Conservation (phyloP, 1,139 yeast genomes). For the Casaregolazyma suthepensis region DNA sequence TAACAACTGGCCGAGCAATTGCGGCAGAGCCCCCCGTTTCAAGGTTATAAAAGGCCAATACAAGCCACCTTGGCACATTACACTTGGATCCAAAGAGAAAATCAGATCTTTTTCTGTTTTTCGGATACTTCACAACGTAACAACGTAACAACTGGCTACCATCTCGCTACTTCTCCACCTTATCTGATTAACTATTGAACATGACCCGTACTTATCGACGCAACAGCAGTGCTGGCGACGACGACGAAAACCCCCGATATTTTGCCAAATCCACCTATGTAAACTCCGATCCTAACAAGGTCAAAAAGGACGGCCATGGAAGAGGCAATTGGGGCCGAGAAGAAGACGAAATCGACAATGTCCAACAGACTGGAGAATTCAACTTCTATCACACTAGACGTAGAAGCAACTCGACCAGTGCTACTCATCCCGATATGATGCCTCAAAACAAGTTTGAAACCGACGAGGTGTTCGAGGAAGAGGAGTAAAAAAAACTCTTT, state of each 20-base stretch:
- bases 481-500: slow-evolving; percentile 1
- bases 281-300: slow-evolving; percentile 60
- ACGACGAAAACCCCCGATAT: slow-evolving; percentile 45
- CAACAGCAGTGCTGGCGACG: slow-evolving; percentile 32
- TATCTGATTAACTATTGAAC: slow-evolving; percentile 10
- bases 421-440: slow-evolving; percentile 40
- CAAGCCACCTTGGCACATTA: not conserved
- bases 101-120: not conserved
- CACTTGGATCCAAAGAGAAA: not conserved
- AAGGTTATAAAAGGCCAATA: not conserved
- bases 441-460: slow-evolving; percentile 14
- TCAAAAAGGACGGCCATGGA: slow-evolving; percentile 84
- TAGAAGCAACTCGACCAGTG: slow-evolving; percentile 44
- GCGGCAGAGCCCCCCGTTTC: not conserved
- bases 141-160: not conserved
- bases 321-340: slow-evolving; percentile 43
- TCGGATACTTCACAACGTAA: not conserved
- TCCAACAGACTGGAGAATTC: slow-evolving; percentile 34
- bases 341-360: slow-evolving; percentile 37
- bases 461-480: slow-evolving; percentile 19
- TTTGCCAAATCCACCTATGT: slow-evolving; percentile 68
- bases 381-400: slow-evolving; percentile 36
- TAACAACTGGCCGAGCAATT: not conserved
- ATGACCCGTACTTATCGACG: slow-evolving; percentile 84
- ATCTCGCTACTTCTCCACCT: not conserved